Evolutionary conservation across 805 yeast species (phyloP), one percentile per base, ranked within the genome.

Genomic region (Pichia insulana): DNA sequence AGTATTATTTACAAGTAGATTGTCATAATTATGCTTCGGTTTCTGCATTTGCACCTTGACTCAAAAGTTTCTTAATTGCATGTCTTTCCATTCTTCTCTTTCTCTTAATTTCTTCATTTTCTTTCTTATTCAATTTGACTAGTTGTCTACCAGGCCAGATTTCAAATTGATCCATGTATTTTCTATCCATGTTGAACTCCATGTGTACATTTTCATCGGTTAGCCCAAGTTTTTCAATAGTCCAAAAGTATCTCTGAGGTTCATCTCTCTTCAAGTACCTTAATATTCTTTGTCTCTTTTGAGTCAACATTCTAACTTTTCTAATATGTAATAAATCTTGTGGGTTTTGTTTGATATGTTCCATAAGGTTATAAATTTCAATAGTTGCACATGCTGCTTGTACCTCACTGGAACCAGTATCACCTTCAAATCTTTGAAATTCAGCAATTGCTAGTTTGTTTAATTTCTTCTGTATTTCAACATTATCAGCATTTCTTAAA

Each of bases 361-460:
- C 73, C 67, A 85, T 85, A 48, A 85, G 68, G 50, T 76, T 79
- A 51, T 82, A 84, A 52, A 92, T 86, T 55, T 76, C 76, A 38
- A 86, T 80, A 0, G 97, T 87, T 66, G 81, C 66, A 22, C 85
- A 73, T 2, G 97, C 97, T 2, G 97, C 96, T 63, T 89, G 97
- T 20, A 89, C 96, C 64, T 90, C 97, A 41, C 95, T 78, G 2
- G 96, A 85, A 3, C 95, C 97, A 1, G 96, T 85, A 60, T 92
- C 97, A 41, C 95, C 96, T 36, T 80, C 87, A 49, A 73, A 71
- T 55, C 95, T 72, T 52, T 77, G 79, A 62, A 90, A 89, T 64
- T 90, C 97, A 52, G 73, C 65, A 39, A 77, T 70, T 1, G 97
- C 96, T 36, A 82, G 60, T 36, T 64, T 64, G 2, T 76, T 67